These are phyloP conservation scores for Sordaria brevicollis DNA, from an alignment of 495 filamentous ascomycete species.

Conservation along the genomic window DNA sequence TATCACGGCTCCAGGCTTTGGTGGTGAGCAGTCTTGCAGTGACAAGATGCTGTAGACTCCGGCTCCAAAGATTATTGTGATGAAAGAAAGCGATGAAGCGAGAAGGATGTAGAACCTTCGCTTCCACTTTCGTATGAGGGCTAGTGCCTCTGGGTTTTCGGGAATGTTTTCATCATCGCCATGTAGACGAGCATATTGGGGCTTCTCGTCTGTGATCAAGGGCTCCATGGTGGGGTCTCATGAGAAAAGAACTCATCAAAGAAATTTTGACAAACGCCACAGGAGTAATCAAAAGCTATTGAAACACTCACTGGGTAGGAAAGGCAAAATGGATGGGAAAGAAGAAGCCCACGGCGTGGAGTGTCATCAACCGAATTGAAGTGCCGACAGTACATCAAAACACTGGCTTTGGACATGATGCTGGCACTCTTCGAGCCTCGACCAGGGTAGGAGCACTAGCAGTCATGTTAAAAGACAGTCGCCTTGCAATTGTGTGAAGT, in stretches of 20 bases:
- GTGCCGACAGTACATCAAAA: background rate
- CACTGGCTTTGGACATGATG: background rate
- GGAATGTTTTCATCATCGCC: background rate
- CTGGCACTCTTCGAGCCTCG: background rate
- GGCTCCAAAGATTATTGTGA: background rate
- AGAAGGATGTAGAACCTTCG: conserved; percentile 1
- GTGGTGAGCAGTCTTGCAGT: background rate
- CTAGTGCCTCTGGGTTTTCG: background rate
- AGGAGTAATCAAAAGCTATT: background rate
- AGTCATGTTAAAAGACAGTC: background rate
- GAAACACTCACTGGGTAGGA: background rate
- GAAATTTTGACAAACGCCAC: background rate
- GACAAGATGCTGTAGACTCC: background rate
- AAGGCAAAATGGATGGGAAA: background rate
- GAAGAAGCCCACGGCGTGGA: background rate
- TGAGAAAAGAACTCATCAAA: background rate
- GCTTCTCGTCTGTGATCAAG: background rate
- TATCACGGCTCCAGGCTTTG: background rate
- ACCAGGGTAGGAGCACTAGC: background rate
- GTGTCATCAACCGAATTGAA: background rate
- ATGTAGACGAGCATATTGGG: background rate
- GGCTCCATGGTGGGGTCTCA: background rate
- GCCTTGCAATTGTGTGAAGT: background rate
- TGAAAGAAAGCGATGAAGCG: background rate
- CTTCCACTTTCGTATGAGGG: background rate